phyloP scores from a whole-genome alignment of 2,329 filamentous ascomycete genomes.

The Trichoderma semiorbis region DNA sequence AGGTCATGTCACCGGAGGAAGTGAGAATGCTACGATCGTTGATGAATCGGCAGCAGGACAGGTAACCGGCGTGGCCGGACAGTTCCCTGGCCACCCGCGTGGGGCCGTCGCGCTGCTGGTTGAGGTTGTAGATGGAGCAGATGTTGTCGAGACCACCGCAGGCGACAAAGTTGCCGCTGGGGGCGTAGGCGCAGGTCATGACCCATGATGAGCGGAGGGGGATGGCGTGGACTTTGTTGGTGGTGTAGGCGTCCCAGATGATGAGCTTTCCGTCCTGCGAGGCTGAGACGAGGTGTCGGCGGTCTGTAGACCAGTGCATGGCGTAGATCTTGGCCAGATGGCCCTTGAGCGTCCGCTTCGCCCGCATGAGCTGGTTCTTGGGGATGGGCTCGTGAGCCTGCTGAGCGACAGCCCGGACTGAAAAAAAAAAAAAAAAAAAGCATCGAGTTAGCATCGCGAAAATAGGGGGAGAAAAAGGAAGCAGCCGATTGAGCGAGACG shows the following conservation, averaged over 20 bases:
- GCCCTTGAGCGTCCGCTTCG: slow-evolving; percentile 93
- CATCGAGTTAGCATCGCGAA: slow-evolving; percentile 26
- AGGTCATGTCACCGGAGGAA: slow-evolving; percentile 98
- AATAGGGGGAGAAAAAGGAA: background rate
- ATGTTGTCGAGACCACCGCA: slow-evolving; percentile 99
- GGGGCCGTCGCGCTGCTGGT: slow-evolving; percentile 89
- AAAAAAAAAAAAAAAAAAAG: too few species aligned
- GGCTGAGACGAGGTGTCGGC: slow-evolving; percentile 92
- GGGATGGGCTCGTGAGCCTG: slow-evolving; percentile 90
- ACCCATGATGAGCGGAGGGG: slow-evolving; percentile 97
- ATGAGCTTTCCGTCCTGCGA: slow-evolving; percentile 99
- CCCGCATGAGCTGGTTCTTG: slow-evolving; percentile 91
- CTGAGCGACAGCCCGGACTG: slow-evolving; percentile 89
- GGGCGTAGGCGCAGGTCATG: slow-evolving; percentile 99
- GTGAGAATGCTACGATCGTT: slow-evolving; percentile 97
- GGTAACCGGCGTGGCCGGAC: slow-evolving; percentile 93
- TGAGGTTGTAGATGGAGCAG: slow-evolving; percentile 99
- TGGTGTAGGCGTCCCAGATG: slow-evolving; percentile 99
- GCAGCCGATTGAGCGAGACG: background rate
- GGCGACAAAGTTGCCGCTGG: slow-evolving; percentile 96
- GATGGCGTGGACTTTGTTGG: slow-evolving; percentile 99
- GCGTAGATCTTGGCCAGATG: slow-evolving; percentile 99
- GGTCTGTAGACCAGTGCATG: slow-evolving; percentile 99
- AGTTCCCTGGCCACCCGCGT: slow-evolving; percentile 93
- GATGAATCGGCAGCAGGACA: slow-evolving; percentile 98